Evolutionary conservation across 441 rosid genomes (phyloP).

Genomic region (Biscutella laevigata): DNA sequence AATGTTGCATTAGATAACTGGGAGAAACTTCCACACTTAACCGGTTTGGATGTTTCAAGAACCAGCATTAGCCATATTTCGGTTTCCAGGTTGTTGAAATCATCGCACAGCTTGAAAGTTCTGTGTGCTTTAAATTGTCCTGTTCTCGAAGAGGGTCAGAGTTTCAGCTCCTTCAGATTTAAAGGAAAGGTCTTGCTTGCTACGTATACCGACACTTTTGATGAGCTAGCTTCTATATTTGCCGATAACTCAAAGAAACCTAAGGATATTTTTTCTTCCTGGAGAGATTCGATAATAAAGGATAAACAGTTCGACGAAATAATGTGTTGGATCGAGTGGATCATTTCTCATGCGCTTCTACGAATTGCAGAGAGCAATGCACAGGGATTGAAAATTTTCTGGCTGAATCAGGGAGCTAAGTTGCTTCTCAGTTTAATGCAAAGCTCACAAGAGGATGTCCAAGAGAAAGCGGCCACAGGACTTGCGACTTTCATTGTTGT

Average conservation of each 20-base stretch:
- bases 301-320: conserved; percentile 50
- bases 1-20: conserved; percentile 51
- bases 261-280: conserved; percentile 44
- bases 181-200: conserved; percentile 64
- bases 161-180: conserved; percentile 35
- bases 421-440: conserved; percentile 76
- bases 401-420: conserved; percentile 90
- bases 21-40: conserved; percentile 74
- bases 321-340: conserved; percentile 87
- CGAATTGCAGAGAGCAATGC: conserved; percentile 81
- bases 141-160: conserved; percentile 55
- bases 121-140: conserved; percentile 80
- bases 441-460: conserved; percentile 89
- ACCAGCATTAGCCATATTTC: conserved; percentile 63
- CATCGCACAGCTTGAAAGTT: conserved; percentile 68
- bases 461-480: conserved; percentile 88
- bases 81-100: conserved; percentile 60
- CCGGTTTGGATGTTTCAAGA: conserved; percentile 89
- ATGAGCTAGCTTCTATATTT: conserved; percentile 57
- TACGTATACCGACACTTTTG: conserved; percentile 52
- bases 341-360: conserved; percentile 71
- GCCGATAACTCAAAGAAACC: conserved; percentile 46
- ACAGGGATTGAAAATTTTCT: conserved; percentile 67
- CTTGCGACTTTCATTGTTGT: conserved; percentile 88
- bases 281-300: conserved; percentile 41